Evolutionary conservation across 2,329 filamentous ascomycete genomes (phyloP).

Genomic region (Delphinella strobiligena): DNA sequence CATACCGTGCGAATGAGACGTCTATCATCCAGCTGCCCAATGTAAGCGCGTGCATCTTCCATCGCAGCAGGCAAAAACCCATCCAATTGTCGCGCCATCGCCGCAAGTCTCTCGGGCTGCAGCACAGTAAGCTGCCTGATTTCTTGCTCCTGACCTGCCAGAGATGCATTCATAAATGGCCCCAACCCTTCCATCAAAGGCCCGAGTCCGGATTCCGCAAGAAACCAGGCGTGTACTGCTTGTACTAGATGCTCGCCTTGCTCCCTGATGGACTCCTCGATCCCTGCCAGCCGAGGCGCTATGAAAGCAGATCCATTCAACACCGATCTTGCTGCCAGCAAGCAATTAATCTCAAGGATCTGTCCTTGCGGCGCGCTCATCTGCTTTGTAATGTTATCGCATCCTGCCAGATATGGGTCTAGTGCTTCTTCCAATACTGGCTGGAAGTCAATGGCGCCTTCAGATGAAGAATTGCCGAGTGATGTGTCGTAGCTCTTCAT

Average conservation of each 20-base stretch:
- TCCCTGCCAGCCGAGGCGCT: constrained; percentile 30
- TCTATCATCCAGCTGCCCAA: constrained; percentile 62
- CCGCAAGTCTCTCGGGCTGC: constrained; percentile 47
- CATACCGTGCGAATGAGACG: constrained; percentile 63
- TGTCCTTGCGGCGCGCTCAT: constrained; percentile 46
- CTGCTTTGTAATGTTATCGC: constrained; percentile 53
- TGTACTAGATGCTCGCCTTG: constrained; percentile 40
- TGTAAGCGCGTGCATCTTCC: constrained; percentile 77
- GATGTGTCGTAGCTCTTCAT: constrained; percentile 84
- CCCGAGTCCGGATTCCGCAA: constrained; percentile 61
- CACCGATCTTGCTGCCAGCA: constrained; percentile 44
- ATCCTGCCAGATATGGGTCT: constrained; percentile 73
- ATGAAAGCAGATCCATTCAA: constrained; percentile 55
- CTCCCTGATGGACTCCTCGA: constrained; percentile 17
- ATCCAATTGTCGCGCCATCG: constrained; percentile 66
- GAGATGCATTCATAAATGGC: constrained; percentile 23
- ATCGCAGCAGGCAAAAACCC: constrained; percentile 85
- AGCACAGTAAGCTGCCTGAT: constrained; percentile 45
- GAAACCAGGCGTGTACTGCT: constrained; percentile 53
- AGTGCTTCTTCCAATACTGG: constrained; percentile 66
- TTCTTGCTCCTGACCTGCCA: constrained; percentile 13
- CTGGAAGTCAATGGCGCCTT: constrained; percentile 48
- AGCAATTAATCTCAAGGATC: constrained; percentile 65
- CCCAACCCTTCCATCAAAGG: constrained; percentile 48
- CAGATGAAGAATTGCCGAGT: constrained; percentile 42